Evolutionary conservation across 495 filamentous ascomycete genomes (phyloP), one percentile per base, ranked within the genome.

Genomic region (Eremomyces bilateralis): DNA sequence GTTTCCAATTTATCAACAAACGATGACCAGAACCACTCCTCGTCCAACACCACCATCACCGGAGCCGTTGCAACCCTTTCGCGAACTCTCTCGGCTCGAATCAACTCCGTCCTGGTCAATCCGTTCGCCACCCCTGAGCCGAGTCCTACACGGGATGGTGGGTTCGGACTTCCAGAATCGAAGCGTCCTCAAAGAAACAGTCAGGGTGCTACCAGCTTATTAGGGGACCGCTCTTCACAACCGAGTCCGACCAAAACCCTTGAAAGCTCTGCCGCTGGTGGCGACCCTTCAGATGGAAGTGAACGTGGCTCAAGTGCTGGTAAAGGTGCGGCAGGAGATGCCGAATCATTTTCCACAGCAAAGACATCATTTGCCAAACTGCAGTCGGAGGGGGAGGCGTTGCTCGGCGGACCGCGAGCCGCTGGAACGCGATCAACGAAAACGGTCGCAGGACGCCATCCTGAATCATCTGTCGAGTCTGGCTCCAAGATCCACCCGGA

Each of bases 261-360:
- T 6, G 24, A 27, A 27, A 27, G 24, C 24, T 27, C 24, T 13
- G 24, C 24, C 24, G 24, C 13, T 8, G 24, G 24, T 8, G n/a
- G n/a, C n/a, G n/a, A n/a, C n/a, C n/a, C n/a, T n/a, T n/a, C n/a
- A n/a, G n/a, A n/a, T n/a, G n/a, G n/a, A n/a, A n/a, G n/a, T n/a
- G n/a, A n/a, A n/a, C n/a, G n/a, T n/a, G n/a, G n/a, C n/a, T n/a
- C n/a, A n/a, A 28, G 24, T 13, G 13, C 8, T 13, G 24, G 24
- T 8, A 8, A 13, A 13, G 24, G 24, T 13, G 24, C 13, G 8
- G 24, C 28, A 37, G 38, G 34, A 6, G 55, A 56, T 29, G 41
- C 65, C n/a, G 69, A 69, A 17, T 74, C 65, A 32, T 82, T 73
- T 48, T 69, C 63, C 24, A 81, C 79, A 0, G 76, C 76, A 4